A percentile compares a stretch with the other conserved stretches of the same genome.
Evolutionary conservation across 352 stramenopile genomes (phyloP).

Genomic region (Thalassiosira allenii): DNA sequence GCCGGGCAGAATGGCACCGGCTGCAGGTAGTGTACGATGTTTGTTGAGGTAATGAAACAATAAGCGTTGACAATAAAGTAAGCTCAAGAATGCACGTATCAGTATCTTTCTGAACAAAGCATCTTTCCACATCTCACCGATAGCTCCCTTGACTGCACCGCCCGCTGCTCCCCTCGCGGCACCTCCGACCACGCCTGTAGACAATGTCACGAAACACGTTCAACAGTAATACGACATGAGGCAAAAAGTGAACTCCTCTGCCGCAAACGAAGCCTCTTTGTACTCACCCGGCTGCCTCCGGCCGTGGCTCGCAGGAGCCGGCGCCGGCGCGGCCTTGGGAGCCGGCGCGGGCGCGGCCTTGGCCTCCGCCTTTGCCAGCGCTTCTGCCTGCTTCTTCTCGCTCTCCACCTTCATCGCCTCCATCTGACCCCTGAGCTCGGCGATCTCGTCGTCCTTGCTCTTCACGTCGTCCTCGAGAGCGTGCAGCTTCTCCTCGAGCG

Average conservation of each 20-base stretch:
- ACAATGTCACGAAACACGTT: no score
- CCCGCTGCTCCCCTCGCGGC: conserved; percentile 50
- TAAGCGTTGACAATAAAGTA: not conserved
- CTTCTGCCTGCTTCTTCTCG: not conserved
- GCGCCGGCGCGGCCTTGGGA: conserved; percentile 1
- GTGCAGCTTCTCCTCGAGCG: conserved; percentile 1
- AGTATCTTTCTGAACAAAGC: no score
- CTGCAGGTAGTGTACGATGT: conserved; percentile 3
- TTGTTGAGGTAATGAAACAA: not conserved
- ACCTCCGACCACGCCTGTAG: conserved; percentile 36
- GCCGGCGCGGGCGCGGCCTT: conserved; percentile 6
- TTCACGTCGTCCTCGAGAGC: conserved; percentile 8
- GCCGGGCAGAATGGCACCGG: conserved; percentile 56
- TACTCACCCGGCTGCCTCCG: conserved; percentile 1
- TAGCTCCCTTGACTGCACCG: conserved; percentile 25
- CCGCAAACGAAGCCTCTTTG: no score
- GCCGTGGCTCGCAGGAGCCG: conserved; percentile 3
- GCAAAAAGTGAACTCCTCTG: no score
- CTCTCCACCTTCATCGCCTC: not conserved
- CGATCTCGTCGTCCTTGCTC: conserved; percentile 3
- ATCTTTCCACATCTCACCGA: conserved; percentile 24
- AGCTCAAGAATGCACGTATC: not conserved
- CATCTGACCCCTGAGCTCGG: not conserved
- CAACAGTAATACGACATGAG: no score
- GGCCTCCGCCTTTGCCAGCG: not conserved